Percentiles rank a stretch among this genome's conserved stretches.
Conservation (phyloP, 108 stramenopile genomes). For the Craspedostauros australis region DNA sequence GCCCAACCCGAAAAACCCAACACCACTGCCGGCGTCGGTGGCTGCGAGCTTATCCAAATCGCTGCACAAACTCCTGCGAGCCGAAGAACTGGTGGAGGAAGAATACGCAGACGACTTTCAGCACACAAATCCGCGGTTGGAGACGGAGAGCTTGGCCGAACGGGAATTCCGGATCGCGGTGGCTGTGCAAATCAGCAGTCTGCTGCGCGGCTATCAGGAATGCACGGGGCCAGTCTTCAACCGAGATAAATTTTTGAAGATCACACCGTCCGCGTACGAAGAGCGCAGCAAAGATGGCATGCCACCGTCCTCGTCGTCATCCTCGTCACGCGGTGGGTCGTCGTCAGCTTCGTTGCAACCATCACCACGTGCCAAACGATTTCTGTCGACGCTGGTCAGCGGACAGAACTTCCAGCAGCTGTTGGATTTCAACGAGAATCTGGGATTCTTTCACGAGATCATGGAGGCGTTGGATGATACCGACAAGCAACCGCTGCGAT, state of each 20-base stretch:
- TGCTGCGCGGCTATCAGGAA: conserved; percentile 78
- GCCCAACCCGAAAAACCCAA: conserved; percentile 44
- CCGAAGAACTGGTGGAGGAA: conserved; percentile 69
- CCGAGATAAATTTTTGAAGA: conserved; percentile 74
- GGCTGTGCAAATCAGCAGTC: conserved; percentile 72
- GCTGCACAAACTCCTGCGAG: conserved; percentile 58
- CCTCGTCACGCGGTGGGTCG: conserved; percentile 8
- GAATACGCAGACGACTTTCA: conserved; percentile 42
- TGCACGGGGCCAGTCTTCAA: conserved; percentile 82
- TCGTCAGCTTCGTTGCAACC: conserved; percentile 27
- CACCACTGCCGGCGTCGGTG: conserved; percentile 70
- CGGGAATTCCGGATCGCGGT: conserved; percentile 75
- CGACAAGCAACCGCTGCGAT: conserved; percentile 3
- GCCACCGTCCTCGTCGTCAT: too few species aligned
- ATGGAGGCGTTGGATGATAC: conserved; percentile 44
- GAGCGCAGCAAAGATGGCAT: conserved; percentile 35
- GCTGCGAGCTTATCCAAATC: conserved; percentile 72
- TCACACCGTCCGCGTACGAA: conserved; percentile 73
- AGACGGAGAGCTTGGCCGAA: conserved; percentile 71
- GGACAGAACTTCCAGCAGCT: conserved; percentile 82
- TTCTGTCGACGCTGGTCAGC: conserved; percentile 72
- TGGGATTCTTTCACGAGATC: conserved; percentile 73
- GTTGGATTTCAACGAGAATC: conserved; percentile 58
- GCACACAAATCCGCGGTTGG: conserved; percentile 40
- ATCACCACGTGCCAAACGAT: conserved; percentile 71